A percentile compares a stretch with the other conserved stretches of the same genome.
Conservation (phyloP, 1,284 basidiomycete genomes). For the Xerocomus nothofagi region DNA sequence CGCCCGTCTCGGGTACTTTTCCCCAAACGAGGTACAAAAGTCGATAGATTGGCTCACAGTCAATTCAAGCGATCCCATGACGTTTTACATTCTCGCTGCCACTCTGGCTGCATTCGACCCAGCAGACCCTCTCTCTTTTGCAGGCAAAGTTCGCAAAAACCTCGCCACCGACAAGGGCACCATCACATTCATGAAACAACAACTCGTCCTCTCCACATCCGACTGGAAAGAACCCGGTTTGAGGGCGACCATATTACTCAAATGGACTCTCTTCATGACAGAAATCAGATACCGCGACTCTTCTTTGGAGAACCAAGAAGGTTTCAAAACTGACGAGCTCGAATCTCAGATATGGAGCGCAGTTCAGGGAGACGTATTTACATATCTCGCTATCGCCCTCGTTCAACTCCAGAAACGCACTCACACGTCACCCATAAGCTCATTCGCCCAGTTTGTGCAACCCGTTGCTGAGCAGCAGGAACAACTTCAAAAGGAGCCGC, state of each 20-base stretch:
- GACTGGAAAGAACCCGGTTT: slow-evolving; percentile 75
- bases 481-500: slow-evolving; percentile 58
- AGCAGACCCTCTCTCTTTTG: slow-evolving; percentile 51
- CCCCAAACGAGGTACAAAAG: slow-evolving; percentile 55
- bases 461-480: slow-evolving; percentile 49
- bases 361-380: slow-evolving; percentile 81
- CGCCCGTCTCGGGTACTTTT: slow-evolving; percentile 62
- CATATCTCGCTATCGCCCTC: slow-evolving; percentile 64
- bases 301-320: slow-evolving; percentile 59
- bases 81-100: slow-evolving; percentile 71
- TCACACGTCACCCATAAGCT: slow-evolving; percentile 43
- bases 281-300: slow-evolving; percentile 71
- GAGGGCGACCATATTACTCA: slow-evolving; percentile 75
- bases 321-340: slow-evolving; percentile 76
- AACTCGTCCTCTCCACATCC: slow-evolving; percentile 48
- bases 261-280: slow-evolving; percentile 86
- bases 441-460: slow-evolving; percentile 44
- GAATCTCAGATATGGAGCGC: slow-evolving; percentile 82
- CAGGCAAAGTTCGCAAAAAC: slow-evolving; percentile 45
- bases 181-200: slow-evolving; percentile 57
- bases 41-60: slow-evolving; percentile 66
- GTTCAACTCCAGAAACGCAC: slow-evolving; percentile 51
- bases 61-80: slow-evolving; percentile 64
- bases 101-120: slow-evolving; percentile 70
- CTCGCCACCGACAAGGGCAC: slow-evolving; percentile 48